Base-by-base conservation (phyloP, 164 flowering plant genomes). In the Echeveria elegans region DNA sequence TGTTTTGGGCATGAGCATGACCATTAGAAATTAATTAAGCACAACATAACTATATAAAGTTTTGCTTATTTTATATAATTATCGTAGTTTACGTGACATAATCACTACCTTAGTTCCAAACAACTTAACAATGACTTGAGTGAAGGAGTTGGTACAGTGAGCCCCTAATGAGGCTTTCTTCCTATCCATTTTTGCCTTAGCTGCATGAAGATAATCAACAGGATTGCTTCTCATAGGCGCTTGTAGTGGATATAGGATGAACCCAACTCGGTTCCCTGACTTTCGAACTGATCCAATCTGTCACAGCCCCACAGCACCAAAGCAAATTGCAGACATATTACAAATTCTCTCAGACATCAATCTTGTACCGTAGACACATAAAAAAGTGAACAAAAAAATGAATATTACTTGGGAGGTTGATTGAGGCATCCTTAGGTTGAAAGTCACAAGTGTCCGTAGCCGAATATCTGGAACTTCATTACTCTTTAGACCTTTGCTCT, bases 261-360 rank as follows among this genome's bases (percentile, higher is more conserved):
- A 84, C 2, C 93, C 91, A 4, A 86, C 47, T 72, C 73, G 63
- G 52, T 87, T 89, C 1, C 93, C 96, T 89, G 87, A 89, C 34
- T 70, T 80, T 1, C 72, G 75, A 19, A 79, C 69, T 0, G 75
- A 48, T 6, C 68, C 72, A 34, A 78, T 80, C 74, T 43, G 81
- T n/a, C n/a, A n/a, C n/a, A n/a, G n/a, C n/a, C n/a, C 91, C 15
- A 11, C 19, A 43, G 15, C 47, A 11, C 47, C 11, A 43, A 16
- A 11, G 5, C 5, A 7, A 34, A 43, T 43, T n/a, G n/a, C n/a
- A n/a, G n/a, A n/a, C n/a, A n/a, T n/a, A n/a, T n/a, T n/a, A n/a
- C n/a, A n/a, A n/a, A n/a, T n/a, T n/a, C n/a, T n/a, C n/a, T n/a
- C 4, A 43, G 16, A 43, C 47, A 40, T 40, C 15, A 7, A 40